A percentile compares a stretch with the other conserved stretches of the same genome.
Evolutionary conservation across 2,329 filamentous ascomycete species (phyloP).

Genomic region (Hymenoscyphus fraxineus): DNA sequence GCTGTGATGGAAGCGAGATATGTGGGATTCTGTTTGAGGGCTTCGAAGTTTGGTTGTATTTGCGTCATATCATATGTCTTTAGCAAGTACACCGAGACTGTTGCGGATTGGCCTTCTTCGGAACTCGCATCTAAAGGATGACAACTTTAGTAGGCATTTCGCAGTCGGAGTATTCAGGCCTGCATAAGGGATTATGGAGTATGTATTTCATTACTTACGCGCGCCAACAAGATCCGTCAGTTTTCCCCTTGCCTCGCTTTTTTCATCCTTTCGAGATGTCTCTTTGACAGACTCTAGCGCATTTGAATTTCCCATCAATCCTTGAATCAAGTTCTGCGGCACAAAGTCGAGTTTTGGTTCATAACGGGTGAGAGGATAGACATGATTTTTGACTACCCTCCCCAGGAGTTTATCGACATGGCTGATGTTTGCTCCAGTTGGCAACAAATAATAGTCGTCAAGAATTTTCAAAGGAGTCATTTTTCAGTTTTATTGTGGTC

Average conservation of each 20-base stretch:
- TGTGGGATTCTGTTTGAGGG: background rate
- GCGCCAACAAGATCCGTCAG: too few relatives aligned
- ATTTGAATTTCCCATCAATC: background rate
- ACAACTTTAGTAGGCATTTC: too few relatives aligned
- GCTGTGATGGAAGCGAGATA: background rate
- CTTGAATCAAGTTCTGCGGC: background rate
- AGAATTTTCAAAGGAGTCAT: background rate
- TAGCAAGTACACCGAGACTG: background rate
- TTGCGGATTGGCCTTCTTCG: background rate
- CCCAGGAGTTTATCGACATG: background rate
- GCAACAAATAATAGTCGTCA: background rate
- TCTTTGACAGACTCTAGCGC: background rate
- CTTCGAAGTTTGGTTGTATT: background rate
- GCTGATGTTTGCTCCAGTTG: background rate
- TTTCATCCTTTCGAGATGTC: background rate
- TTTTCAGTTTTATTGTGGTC: background rate
- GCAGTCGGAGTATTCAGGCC: background rate
- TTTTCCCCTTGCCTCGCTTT: background rate
- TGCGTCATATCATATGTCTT: conserved; percentile 6
- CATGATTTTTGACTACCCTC: background rate
- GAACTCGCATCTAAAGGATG: background rate
- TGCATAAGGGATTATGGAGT: background rate
- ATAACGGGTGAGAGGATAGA: background rate
- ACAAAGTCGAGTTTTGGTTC: background rate
- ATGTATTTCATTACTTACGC: background rate